Evolutionary conservation across 768 basidiomycete genomes (phyloP), one percentile per base, ranked within the genome.

Genomic region (Kwoniella dejecticola): DNA sequence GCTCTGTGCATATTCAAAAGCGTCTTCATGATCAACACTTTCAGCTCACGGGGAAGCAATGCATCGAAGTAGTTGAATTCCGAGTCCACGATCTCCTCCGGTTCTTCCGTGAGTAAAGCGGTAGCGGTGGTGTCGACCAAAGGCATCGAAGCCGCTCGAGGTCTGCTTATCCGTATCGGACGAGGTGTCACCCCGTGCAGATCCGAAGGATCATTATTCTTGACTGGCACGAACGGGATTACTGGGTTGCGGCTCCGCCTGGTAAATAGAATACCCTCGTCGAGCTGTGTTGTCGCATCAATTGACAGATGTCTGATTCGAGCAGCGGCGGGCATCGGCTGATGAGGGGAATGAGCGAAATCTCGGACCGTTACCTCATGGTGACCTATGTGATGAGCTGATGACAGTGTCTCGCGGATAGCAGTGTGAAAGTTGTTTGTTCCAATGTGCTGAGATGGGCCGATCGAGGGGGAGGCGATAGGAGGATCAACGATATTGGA

Each of bases 1-100:
- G 38, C 48, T 15, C 42, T 36, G 15, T 59, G 45, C 1, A 24
- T 36, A 19, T 47, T 52, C 17, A 68, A 27, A 38, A 75, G 38
- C 7, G 31, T 46, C 17, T 52, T 52, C 30, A 75, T 11, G 15
- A 75, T 48, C 31, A 57, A n/a, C 15, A 75, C 17, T 49, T 65
- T 62, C 13, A 75, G 36, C 40, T 75, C 73, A 2, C 60, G 52
- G 2, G 73, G 73, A 11, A 73, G 44, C 29, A 68, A 53, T 26
- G 48, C 36, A 27, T 66, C 67, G 42, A 75, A 75, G 8, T 49
- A 27, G 27, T 62, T 50, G 2, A 21, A 24, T 52, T 56, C 49
- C 13, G 47, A 36, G 21, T 38, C 36, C n/a, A 13, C 38, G 10
- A 19, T 45, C 40, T 52, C 38, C 19, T n/a, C 33, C 23, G 30